Conservation (phyloP, 306 rosid species). For the Crotalaria pallida region DNA sequence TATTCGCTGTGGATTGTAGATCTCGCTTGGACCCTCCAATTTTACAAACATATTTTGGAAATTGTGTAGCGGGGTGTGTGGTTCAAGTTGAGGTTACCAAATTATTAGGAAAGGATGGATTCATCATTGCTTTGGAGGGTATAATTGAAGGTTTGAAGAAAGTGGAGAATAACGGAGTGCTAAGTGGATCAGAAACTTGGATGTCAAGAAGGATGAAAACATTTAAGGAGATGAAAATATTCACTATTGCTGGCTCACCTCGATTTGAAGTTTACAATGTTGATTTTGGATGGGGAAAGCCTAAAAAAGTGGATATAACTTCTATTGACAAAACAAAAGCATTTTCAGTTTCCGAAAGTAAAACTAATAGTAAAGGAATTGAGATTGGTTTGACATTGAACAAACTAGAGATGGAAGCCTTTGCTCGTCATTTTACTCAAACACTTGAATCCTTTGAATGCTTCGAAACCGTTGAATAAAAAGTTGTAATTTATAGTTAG, state of each 20-base stretch:
- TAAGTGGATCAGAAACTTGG: neutral
- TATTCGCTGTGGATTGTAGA: slow-evolving; percentile 5
- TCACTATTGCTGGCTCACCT: slow-evolving; percentile 20
- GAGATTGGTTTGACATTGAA: slow-evolving; percentile 15
- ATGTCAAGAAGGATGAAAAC: neutral
- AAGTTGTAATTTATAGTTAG: no score
- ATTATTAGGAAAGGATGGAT: neutral
- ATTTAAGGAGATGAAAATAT: neutral
- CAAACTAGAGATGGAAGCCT: neutral
- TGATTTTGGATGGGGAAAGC: slow-evolving; percentile 51
- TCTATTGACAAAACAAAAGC: neutral
- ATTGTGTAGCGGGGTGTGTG: neutral
- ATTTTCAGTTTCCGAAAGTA: slow-evolving; percentile 1
- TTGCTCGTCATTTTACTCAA: neutral
- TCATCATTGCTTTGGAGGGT: neutral
- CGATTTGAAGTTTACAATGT: slow-evolving; percentile 18
- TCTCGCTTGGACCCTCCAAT: slow-evolving; percentile 8
- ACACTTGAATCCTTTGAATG: neutral
- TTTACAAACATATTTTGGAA: slow-evolving; percentile 27
- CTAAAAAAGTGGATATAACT: slow-evolving; percentile 18
- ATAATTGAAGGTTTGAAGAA: neutral
- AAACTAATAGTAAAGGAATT: neutral
- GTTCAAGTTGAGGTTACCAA: neutral
- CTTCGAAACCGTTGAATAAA: neutral
- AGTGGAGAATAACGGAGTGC: neutral